Evolutionary conservation across 2,329 filamentous ascomycete species (phyloP).

Genomic region (Alternaria viburni): DNA sequence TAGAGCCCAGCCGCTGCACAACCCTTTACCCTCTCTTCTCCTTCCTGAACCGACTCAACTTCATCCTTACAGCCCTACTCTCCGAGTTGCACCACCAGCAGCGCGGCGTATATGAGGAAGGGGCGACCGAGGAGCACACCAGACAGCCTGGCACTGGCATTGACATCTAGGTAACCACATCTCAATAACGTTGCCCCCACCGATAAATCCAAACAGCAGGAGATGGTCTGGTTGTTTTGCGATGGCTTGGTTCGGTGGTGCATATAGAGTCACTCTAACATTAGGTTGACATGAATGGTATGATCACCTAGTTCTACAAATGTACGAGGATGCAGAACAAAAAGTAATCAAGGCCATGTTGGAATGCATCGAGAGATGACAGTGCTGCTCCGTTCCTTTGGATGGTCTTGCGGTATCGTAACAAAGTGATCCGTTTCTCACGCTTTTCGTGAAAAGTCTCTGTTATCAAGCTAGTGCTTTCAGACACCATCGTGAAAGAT

Average conservation of each 20-base stretch:
- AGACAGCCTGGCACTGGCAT: too few species aligned
- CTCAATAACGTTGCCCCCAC: too few species aligned
- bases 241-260: background rate
- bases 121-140: too few species aligned
- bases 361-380: rapidly evolving
- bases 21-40: too few species aligned
- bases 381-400: background rate
- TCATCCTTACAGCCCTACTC: too few species aligned
- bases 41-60: too few species aligned
- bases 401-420: background rate
- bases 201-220: too few species aligned
- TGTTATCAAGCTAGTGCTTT: background rate
- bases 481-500: background rate
- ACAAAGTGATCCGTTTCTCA: background rate
- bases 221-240: background rate
- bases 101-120: too few species aligned
- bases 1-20: too few species aligned
- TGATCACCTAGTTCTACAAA: background rate
- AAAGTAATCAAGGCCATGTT: background rate
- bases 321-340: background rate
- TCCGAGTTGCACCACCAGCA: too few species aligned
- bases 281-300: background rate
- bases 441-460: background rate
- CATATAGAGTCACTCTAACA: background rate
- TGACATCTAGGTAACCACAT: too few species aligned